Conservation (phyloP, 257 asterid species). For the Catharanthus roseus region DNA sequence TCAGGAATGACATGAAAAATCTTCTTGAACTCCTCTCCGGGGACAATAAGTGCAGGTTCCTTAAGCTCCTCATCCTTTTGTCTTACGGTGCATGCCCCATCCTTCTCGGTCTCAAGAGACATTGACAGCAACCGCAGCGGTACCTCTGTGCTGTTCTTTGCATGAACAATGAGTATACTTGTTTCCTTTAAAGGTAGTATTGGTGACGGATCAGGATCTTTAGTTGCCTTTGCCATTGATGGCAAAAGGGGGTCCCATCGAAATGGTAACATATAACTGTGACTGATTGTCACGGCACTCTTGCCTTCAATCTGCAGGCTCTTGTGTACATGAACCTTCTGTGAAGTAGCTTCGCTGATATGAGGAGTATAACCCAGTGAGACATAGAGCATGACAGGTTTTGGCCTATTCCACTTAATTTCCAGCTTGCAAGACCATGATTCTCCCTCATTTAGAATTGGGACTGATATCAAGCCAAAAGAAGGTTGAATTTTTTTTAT, state of each 20-base stretch:
- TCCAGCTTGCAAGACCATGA: slow-evolving; percentile 88
- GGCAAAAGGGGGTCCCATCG: slow-evolving; percentile 77
- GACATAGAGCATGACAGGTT: slow-evolving; percentile 90
- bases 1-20: slow-evolving; percentile 64
- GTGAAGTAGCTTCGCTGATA: slow-evolving; percentile 50
- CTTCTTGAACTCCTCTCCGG: slow-evolving; percentile 93
- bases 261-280: slow-evolving; percentile 71
- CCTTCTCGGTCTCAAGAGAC: slow-evolving; percentile 53
- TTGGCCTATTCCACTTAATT: slow-evolving; percentile 95
- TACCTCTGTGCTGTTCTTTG: slow-evolving; percentile 81
- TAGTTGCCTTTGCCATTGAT: slow-evolving; percentile 52
- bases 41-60: slow-evolving; percentile 51
- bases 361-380: slow-evolving; percentile 78
- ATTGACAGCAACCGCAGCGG: slow-evolving; percentile 71
- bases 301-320: slow-evolving; percentile 95
- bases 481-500: slow-evolving; percentile 89
- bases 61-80: slow-evolving; percentile 46
- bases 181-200: slow-evolving; percentile 63
- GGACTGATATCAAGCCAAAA: slow-evolving; percentile 86
- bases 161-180: slow-evolving; percentile 63
- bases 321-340: slow-evolving; percentile 90
- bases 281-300: slow-evolving; percentile 68
- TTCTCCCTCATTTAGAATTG: slow-evolving; percentile 60
- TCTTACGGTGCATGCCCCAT: slow-evolving; percentile 35
- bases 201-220: slow-evolving; percentile 53